Base-by-base conservation (phyloP, 495 filamentous ascomycete species). In the Pyronema omphalodes region DNA sequence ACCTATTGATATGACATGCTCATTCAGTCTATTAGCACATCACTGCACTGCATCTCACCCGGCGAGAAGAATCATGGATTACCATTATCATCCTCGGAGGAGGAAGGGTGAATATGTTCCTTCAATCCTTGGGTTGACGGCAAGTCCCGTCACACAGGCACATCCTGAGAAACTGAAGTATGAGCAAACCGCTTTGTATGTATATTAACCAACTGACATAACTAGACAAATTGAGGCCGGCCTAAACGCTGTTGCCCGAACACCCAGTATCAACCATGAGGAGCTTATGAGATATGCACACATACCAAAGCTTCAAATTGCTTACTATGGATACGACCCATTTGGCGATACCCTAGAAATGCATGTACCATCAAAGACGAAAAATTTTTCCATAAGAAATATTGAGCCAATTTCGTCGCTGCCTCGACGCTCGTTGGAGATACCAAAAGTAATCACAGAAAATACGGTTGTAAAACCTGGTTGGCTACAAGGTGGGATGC, bases 101-200 rank as follows among this genome's bases (percentile, higher is more conserved):
- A 64, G 65, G 19, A 55, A 63, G 12, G 59, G 59, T 1, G 63
- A 70, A 1, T 54, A 64, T 12, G 69, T 84, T 7, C 89, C 91
- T 0, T 68, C 70, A 9, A 87, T 95, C 51, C 69, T 95, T 7
- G 89, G 88, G 5, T 73, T 96, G 2, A 87, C 84, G 15, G 89
- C 89, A 0, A 93, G 85, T 59, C 89, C 89, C 0, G 71, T 88
- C 8, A 76, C 84, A 54, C 74, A 71, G 65, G 70, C 73, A 54
- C 71, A 73, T 33, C 64, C 71, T 6, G 57, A 62, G 0, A 72
- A 71, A 37, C 66, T 88, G 12, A 65, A 70, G 67, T 71, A 49
- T 46, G 55, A 46, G n/a, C 39, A 12, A 34, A 33, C 3, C 14
- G 15, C 36, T 36, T 5, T 19, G 9, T 34, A 48, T 17, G 6